phyloP scores from a whole-genome alignment of 2,329 filamentous ascomycete genomes.

The Ophiosphaerella korrae region DNA sequence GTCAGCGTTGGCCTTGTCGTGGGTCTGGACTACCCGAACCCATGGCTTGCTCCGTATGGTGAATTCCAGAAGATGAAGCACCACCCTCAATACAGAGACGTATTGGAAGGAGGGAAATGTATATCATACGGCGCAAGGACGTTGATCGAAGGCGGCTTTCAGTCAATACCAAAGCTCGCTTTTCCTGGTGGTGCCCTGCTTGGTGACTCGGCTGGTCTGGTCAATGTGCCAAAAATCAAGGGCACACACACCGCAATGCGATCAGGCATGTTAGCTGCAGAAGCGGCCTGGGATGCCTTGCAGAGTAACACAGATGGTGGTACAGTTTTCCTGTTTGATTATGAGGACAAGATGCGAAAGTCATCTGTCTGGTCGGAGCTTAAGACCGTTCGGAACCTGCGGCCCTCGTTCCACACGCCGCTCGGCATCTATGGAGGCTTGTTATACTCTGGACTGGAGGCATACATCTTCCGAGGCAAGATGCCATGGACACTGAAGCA shows the following conservation, averaged over 20 bases:
- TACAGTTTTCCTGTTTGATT: conserved; percentile 90
- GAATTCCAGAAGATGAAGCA: conserved; percentile 99
- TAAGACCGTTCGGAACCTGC: conserved; percentile 95
- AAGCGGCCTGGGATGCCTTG: conserved; percentile 84
- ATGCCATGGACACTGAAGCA: conserved; percentile 93
- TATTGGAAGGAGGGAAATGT: conserved; percentile 95
- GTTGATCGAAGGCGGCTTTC: conserved; percentile 92
- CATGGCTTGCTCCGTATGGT: conserved; percentile 91
- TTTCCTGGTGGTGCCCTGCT: conserved; percentile 96
- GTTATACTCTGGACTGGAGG: conserved; percentile 90
- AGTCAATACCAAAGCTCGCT: conserved; percentile 95
- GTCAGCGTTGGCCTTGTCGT: conserved; percentile 91
- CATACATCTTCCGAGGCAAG: conserved; percentile 82
- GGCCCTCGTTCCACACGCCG: conserved; percentile 87
- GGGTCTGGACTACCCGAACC: conserved; percentile 93
- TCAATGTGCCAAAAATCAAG: conserved; percentile 98
- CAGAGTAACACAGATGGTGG: conserved; percentile 60
- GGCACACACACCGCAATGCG: conserved; percentile 98
- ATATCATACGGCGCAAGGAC: conserved; percentile 94
- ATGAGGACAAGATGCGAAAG: conserved; percentile 84
- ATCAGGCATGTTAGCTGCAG: conserved; percentile 93
- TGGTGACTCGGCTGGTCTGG: conserved; percentile 92
- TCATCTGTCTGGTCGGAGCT: conserved; percentile 94
- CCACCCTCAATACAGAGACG: conserved; percentile 84
- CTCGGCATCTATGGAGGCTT: conserved; percentile 89